A percentile compares a stretch with the other conserved stretches of the same genome.
phyloP scores from a whole-genome alignment of 192 early-diverging fungal species.

The Fimicolochytrium jonesii region DNA sequence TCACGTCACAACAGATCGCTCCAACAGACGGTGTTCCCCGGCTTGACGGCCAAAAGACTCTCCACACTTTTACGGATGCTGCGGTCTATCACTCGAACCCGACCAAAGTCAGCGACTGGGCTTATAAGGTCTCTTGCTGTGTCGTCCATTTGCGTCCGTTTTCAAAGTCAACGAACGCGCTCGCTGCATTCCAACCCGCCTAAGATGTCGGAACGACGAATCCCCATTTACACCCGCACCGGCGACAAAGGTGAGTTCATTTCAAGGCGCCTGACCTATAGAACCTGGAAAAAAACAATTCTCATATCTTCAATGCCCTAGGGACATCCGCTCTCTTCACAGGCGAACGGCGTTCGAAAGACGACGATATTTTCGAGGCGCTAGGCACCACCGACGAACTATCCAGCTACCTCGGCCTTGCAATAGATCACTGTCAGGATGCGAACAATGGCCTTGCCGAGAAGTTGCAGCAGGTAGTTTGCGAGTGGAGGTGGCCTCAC shows the following conservation, averaged over 20 bases:
- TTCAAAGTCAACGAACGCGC: too few relatives aligned
- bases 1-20: too few relatives aligned
- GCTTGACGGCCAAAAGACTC: too few relatives aligned
- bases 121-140: too few relatives aligned
- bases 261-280: neutral
- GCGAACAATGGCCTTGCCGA: constrained; percentile 41
- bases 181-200: too few relatives aligned
- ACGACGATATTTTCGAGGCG: constrained; percentile 87
- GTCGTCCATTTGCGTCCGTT: too few relatives aligned
- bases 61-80: too few relatives aligned
- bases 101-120: too few relatives aligned
- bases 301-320: constrained; percentile 10
- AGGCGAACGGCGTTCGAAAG: constrained; percentile 83
- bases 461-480: constrained; percentile 50
- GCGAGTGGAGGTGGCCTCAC: too few relatives aligned
- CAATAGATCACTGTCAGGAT: constrained; percentile 54
- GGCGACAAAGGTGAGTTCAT: constrained; percentile 75
- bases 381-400: constrained; percentile 89
- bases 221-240: constrained; percentile 88
- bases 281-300: neutral
- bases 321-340: constrained; percentile 84
- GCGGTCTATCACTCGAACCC: too few relatives aligned
- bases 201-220: too few relatives aligned
- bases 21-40: too few relatives aligned
- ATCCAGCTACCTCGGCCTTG: constrained; percentile 65